Evolutionary conservation across 2,329 filamentous ascomycete genomes (phyloP).

Genomic region (Penicillium oxalicum): DNA sequence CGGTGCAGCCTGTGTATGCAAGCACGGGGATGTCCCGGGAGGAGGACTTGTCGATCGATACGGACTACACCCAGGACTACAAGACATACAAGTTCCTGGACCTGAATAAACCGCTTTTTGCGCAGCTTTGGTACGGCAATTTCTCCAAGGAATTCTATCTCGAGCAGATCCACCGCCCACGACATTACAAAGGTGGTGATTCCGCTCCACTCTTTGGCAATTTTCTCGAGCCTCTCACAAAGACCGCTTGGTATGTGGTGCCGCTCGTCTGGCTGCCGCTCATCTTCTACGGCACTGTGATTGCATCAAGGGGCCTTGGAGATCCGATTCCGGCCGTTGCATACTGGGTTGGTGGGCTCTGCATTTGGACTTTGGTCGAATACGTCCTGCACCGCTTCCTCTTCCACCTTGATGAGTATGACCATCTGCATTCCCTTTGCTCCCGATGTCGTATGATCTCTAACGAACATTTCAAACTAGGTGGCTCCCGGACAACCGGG

Average conservation of each 20-base stretch:
- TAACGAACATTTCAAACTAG: slow-evolving; percentile 41
- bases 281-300: slow-evolving; percentile 64
- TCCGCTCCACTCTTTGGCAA: slow-evolving; percentile 95
- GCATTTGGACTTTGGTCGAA: slow-evolving; percentile 83
- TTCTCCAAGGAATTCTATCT: slow-evolving; percentile 97
- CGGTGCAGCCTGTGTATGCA: slow-evolving; percentile 36
- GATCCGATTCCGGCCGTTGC: slow-evolving; percentile 44
- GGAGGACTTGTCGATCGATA: slow-evolving; percentile 81
- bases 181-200: slow-evolving; percentile 88
- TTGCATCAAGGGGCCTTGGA: slow-evolving; percentile 58
- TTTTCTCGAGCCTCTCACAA: slow-evolving; percentile 93
- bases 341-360: slow-evolving; percentile 66
- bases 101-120: slow-evolving; percentile 72
- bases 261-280: slow-evolving; percentile 80
- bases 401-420: slow-evolving; percentile 89
- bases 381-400: slow-evolving; percentile 83
- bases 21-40: slow-evolving; percentile 81
- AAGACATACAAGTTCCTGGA: slow-evolving; percentile 92
- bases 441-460: slow-evolving; percentile 4
- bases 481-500: slow-evolving; percentile 83
- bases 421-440: slow-evolving; percentile 12
- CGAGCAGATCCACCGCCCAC: slow-evolving; percentile 88
- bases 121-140: slow-evolving; percentile 80
- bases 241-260: slow-evolving; percentile 91
- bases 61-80: slow-evolving; percentile 69